These are phyloP conservation scores for Ustilago trichophora DNA, from an alignment of 1,284 basidiomycete species.

Conservation along the genomic window DNA sequence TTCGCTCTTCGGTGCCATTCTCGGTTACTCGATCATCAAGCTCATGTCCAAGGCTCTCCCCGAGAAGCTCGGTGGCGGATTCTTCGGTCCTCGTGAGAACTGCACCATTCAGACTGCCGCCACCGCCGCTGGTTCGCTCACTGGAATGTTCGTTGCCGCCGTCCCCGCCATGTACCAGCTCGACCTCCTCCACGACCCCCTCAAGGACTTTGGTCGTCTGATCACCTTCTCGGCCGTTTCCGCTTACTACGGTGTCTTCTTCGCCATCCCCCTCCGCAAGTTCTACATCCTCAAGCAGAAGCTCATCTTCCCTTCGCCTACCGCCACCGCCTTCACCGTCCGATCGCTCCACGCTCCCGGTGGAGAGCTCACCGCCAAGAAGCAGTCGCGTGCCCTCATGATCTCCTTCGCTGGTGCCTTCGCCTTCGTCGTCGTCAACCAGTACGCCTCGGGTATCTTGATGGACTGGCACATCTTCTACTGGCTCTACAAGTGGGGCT, in stretches of 20 bases:
- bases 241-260: constrained; percentile 76
- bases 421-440: constrained; percentile 72
- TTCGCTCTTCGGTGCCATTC: constrained; percentile 74
- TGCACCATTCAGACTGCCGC: constrained; percentile 67
- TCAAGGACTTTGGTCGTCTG: constrained; percentile 54
- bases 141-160: constrained; percentile 74
- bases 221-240: constrained; percentile 73
- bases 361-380: constrained; percentile 69
- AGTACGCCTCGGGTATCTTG: constrained; percentile 73
- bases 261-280: constrained; percentile 74
- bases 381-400: constrained; percentile 73
- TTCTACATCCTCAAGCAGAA: constrained; percentile 77
- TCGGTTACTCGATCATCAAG: constrained; percentile 76
- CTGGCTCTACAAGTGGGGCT: constrained; percentile 74
- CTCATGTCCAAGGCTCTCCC: constrained; percentile 71
- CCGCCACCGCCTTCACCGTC: constrained; percentile 77
- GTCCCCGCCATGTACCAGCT: constrained; percentile 76
- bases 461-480: constrained; percentile 75
- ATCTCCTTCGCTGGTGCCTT: constrained; percentile 71
- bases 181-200: constrained; percentile 47
- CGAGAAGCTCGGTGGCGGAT: constrained; percentile 71
- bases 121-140: constrained; percentile 61
- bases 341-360: constrained; percentile 72
- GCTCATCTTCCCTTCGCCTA: constrained; percentile 76
- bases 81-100: constrained; percentile 77